Conservation (phyloP, 495 filamentous ascomycete genomes). For the Aspergillus panamensis region DNA sequence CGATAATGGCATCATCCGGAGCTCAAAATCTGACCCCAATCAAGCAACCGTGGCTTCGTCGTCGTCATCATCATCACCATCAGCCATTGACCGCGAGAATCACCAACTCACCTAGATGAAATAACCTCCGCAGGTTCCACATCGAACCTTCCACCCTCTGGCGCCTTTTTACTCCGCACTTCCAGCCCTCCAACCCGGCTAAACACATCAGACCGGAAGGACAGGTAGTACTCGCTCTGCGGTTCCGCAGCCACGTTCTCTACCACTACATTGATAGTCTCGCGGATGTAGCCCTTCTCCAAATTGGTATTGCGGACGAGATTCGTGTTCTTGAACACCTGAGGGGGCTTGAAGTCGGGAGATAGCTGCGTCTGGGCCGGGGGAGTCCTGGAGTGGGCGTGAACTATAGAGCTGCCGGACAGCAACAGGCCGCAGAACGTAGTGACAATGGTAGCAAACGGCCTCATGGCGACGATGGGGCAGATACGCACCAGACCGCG, state of each 20-base stretch:
- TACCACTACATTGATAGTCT: conserved; percentile 87
- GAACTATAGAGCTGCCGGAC: conserved; percentile 33
- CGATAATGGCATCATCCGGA: not conserved
- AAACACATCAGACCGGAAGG: conserved; percentile 72
- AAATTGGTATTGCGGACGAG: conserved; percentile 84
- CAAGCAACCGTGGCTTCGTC: conserved; percentile 23
- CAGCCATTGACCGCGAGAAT: conserved; percentile 24
- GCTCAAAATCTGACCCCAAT: not conserved
- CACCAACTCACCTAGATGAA: conserved; percentile 28
- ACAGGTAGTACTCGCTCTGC: conserved; percentile 84
- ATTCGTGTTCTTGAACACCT: conserved; percentile 88
- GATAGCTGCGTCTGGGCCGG: conserved; percentile 50
- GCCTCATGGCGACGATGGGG: conserved; percentile 40
- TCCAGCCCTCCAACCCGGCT: conserved; percentile 79
- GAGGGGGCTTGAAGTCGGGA: conserved; percentile 75
- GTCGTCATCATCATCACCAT: conserved; percentile 11
- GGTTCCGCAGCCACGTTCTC: conserved; percentile 77
- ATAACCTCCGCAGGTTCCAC: conserved; percentile 54
- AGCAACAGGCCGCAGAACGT: conserved; percentile 39
- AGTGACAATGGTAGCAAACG: conserved; percentile 36
- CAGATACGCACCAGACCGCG: conserved; percentile 24
- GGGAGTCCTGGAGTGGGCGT: conserved; percentile 34
- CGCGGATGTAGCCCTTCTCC: conserved; percentile 85
- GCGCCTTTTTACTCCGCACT: conserved; percentile 83
- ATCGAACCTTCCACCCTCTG: conserved; percentile 60